Evolutionary conservation across 768 basidiomycete genomes (phyloP).

Genomic region (Fomitopsis pulvina): DNA sequence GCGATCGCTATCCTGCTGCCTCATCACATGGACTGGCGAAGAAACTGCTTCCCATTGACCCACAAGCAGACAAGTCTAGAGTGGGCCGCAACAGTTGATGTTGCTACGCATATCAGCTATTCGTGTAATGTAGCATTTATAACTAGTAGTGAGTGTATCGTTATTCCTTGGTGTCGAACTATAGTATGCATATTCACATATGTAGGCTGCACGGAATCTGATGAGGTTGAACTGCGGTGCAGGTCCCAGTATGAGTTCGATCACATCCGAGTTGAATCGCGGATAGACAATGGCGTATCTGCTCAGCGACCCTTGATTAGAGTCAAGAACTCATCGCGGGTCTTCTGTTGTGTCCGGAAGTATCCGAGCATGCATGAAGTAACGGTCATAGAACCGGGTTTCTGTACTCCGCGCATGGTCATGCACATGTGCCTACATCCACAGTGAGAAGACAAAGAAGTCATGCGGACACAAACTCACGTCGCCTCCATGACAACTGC

Average conservation of each 20-base stretch:
- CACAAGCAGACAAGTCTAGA: constrained; percentile 50
- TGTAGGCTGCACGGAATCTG: no score
- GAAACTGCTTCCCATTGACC: constrained; percentile 58
- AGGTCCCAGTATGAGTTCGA: constrained; percentile 6
- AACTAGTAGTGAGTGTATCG: constrained; percentile 1
- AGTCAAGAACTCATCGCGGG: constrained; percentile 92
- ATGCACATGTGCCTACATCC: constrained; percentile 87
- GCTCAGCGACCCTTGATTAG: constrained; percentile 51
- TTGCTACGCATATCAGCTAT: constrained; percentile 16
- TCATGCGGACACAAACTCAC: constrained; percentile 39
- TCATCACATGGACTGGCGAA: constrained; percentile 42
- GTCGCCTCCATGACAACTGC: constrained; percentile 99
- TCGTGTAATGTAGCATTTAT: constrained; percentile 5
- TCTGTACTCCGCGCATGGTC: constrained; percentile 99
- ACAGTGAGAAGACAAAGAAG: constrained; percentile 8
- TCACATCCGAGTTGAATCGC: constrained; percentile 45
- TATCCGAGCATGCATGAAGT: constrained; percentile 98
- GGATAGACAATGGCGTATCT: neutral
- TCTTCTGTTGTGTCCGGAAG: constrained; percentile 98
- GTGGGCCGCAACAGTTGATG: constrained; percentile 45
- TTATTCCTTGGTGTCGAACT: neutral
- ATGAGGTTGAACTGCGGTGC: constrained; percentile 21
- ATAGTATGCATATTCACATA: neutral
- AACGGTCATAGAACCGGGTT: constrained; percentile 91
- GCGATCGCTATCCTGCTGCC: constrained; percentile 37